Evolutionary conservation across 495 filamentous ascomycete species (phyloP), one percentile per base, ranked within the genome.

Genomic region (Terfezia boudieri): DNA sequence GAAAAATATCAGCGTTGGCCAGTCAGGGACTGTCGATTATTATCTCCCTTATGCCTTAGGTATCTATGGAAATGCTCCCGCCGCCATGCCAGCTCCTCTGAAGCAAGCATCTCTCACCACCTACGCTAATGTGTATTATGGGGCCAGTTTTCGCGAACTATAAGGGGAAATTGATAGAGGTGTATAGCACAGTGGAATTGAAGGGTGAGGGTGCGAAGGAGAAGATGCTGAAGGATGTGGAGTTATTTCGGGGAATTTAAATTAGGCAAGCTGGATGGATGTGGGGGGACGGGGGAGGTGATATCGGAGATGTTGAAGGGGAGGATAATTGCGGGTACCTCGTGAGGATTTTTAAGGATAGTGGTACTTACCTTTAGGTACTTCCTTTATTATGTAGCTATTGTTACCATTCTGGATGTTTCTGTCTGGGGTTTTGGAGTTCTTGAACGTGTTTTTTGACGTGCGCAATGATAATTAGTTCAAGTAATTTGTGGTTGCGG

Each of bases 1-100:
- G 9, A 94, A 86, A 63, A 93, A 94, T 59, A 99, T 99, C 61
- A 95, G 89, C 90, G 0, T 76, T 96, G 35, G 87, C 92, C 9
- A 87, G 83, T 2, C 92, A 95, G 66, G 82, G 88, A 0, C 67
- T 95, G 23, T 82, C 82, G 53, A 94, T 99, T 62, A 80, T 96
- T 38, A 82, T 83, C 26, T 78, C 82, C 1, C 68, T 95, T 4
- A 82, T 94, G 9, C 90, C 92, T 0, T 87, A n/a, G n/a, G n/a
- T n/a, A 96, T 64, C 76, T 95, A 20, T 78, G 90, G 2, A 92
- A 96, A 64, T 92, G 90, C 57, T 78, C 89, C 20, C 78, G 90
- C 2, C 78, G 90, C 8, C 84, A 92, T 58, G 57, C 65, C 1
- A 74, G 80, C 8, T 71, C 76, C 4, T 70, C 73, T 0, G 76